These are phyloP conservation scores for Trichoderma gracile DNA, from an alignment of 2,329 filamentous ascomycete genomes.

Conservation along the genomic window DNA sequence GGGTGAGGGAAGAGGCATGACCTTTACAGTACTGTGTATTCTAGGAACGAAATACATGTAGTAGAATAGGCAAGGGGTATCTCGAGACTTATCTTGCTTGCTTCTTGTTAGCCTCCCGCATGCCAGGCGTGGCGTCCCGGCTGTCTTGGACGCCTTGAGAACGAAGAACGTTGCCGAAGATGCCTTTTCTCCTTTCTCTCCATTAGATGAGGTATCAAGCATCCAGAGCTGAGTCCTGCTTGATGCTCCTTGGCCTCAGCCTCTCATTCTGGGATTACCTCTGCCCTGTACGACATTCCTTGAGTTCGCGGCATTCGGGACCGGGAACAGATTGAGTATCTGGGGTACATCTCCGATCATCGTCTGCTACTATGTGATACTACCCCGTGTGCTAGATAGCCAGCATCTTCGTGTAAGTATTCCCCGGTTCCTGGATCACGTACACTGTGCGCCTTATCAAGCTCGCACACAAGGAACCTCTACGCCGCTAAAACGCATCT, in stretches of 20 bases:
- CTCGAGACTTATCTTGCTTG: no score
- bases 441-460: background rate
- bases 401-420: background rate
- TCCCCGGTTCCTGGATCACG: background rate
- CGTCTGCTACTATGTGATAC: background rate
- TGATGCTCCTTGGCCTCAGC: no score
- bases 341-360: background rate
- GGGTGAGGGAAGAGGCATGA: background rate
- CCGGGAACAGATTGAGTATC: no score
- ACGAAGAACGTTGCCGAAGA: no score
- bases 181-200: no score
- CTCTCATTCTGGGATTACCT: no score
- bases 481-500: background rate
- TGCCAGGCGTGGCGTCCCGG: background rate
- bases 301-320: no score
- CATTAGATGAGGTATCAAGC: no score
- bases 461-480: background rate
- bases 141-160: background rate
- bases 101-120: no score
- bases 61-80: background rate
- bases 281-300: no score
- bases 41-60: no score
- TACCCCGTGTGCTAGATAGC: background rate
- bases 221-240: no score
- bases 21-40: slow-evolving; percentile 1